These are phyloP conservation scores for Phytophthora quininea DNA, from an alignment of 352 stramenopile genomes.

Conservation along the genomic window DNA sequence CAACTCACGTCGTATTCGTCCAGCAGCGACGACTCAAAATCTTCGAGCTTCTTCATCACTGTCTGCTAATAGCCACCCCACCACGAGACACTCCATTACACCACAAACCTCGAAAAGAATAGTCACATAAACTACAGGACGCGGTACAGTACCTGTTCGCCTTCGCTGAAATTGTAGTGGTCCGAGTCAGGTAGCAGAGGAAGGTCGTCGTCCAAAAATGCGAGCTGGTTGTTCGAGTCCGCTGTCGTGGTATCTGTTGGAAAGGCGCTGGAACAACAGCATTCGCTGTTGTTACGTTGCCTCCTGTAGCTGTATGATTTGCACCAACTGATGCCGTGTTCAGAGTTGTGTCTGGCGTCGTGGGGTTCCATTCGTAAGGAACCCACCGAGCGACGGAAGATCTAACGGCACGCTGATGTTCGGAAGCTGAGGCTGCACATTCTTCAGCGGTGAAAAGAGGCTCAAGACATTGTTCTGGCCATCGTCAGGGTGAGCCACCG, in stretches of 20 bases:
- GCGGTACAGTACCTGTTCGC: slow-evolving; percentile 70
- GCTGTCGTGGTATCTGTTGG: slow-evolving; percentile 4
- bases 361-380: slow-evolving; percentile 38
- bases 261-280: background rate
- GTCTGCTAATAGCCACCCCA: slow-evolving; percentile 61
- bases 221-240: slow-evolving; percentile 41
- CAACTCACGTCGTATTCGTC: slow-evolving; percentile 88
- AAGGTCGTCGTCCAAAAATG: slow-evolving; percentile 81
- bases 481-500: slow-evolving; percentile 19
- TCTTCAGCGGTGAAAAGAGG: slow-evolving; percentile 67
- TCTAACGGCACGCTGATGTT: slow-evolving; percentile 29
- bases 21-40: slow-evolving; percentile 87
- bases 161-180: slow-evolving; percentile 73
- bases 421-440: slow-evolving; percentile 13
- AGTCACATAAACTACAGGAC: slow-evolving; percentile 15
- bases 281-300: background rate
- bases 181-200: slow-evolving; percentile 72
- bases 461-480: slow-evolving; percentile 73
- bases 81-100: slow-evolving; percentile 33
- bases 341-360: background rate
- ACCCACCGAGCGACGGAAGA: slow-evolving; percentile 10
- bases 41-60: slow-evolving; percentile 89
- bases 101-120: slow-evolving; percentile 12
- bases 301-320: background rate
- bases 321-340: background rate